A percentile compares a stretch with the other conserved stretches of the same genome.
phyloP scores from a whole-genome alignment of 1,139 yeast species.

The Sugiyamaella japonica region DNA sequence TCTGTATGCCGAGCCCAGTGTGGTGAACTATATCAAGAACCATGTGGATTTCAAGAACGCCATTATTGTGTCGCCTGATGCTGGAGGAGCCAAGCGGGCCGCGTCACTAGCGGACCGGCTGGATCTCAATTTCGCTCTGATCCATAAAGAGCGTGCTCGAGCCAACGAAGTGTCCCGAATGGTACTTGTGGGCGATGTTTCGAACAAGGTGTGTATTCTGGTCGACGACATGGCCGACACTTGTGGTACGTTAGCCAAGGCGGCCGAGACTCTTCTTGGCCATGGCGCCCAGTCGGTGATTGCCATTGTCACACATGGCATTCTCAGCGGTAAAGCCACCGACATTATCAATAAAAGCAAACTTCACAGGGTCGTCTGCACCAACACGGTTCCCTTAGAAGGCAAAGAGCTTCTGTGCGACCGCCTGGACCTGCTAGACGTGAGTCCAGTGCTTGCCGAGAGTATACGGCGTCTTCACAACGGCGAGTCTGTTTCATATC shows the following conservation, averaged over 20 bases:
- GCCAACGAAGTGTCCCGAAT: slow-evolving; percentile 93
- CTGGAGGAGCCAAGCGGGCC: slow-evolving; percentile 98
- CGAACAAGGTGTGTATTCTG: slow-evolving; percentile 80
- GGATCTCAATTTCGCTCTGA: slow-evolving; percentile 91
- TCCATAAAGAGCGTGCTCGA: slow-evolving; percentile 93
- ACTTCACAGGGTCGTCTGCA: slow-evolving; percentile 80
- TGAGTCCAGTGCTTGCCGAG: slow-evolving; percentile 91
- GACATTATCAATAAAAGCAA: slow-evolving; percentile 77
- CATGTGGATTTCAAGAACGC: slow-evolving; percentile 65
- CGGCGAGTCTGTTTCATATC: slow-evolving; percentile 90
- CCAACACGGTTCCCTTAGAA: slow-evolving; percentile 91
- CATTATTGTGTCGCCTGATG: slow-evolving; percentile 94
- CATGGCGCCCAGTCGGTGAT: slow-evolving; percentile 83
- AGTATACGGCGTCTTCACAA: slow-evolving; percentile 90
- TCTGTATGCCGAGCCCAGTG: slow-evolving; percentile 93
- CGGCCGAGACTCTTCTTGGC: slow-evolving; percentile 83
- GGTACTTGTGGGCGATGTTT: slow-evolving; percentile 97
- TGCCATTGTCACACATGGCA: slow-evolving; percentile 96
- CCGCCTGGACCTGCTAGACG: slow-evolving; percentile 78
- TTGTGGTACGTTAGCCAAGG: slow-evolving; percentile 94
- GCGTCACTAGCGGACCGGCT: slow-evolving; percentile 92
- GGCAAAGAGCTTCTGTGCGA: slow-evolving; percentile 70
- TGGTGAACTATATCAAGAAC: slow-evolving; percentile 81
- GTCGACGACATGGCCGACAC: slow-evolving; percentile 99
- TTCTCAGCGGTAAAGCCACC: slow-evolving; percentile 84